These are phyloP conservation scores for Microbotryum intermedium DNA, from an alignment of 1,284 basidiomycete genomes.

Conservation along the genomic window DNA sequence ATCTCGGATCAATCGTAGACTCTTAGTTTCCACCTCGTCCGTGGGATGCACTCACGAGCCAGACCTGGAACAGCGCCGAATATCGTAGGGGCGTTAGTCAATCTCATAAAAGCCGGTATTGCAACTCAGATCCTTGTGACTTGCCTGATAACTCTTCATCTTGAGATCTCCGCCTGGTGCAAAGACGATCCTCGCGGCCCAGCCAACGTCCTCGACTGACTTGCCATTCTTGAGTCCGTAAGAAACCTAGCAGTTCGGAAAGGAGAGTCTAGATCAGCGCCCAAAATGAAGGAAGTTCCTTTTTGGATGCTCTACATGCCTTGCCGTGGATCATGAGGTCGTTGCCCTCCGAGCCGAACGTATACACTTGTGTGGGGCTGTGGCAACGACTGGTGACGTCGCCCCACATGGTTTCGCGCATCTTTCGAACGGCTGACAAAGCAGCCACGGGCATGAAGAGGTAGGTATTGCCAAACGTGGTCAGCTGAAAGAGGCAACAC, in stretches of 20 bases:
- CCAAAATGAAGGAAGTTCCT: background rate
- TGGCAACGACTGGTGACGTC: constrained; percentile 12
- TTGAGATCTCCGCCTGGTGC: constrained; percentile 3
- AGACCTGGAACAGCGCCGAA: constrained; percentile 2
- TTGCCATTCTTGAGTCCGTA: constrained; percentile 25
- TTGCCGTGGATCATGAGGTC: constrained; percentile 22
- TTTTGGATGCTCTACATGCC: too few relatives aligned
- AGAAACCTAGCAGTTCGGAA: constrained; percentile 7
- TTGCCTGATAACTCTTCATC: constrained; percentile 19
- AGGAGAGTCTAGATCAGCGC: background rate
- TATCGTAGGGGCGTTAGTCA: too few relatives aligned
- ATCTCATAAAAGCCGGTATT: too few relatives aligned
- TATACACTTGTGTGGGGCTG: constrained; percentile 1
- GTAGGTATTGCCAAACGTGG: too few relatives aligned
- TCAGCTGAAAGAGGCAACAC: background rate
- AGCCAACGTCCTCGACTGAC: constrained; percentile 12
- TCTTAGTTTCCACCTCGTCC: background rate
- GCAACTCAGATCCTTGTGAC: background rate
- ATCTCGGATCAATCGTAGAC: background rate
- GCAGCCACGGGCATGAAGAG: background rate
- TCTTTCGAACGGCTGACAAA: constrained; percentile 13
- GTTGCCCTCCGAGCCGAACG: background rate
- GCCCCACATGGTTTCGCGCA: constrained; percentile 18
- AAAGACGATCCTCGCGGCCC: constrained; percentile 19
- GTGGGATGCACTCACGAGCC: constrained; percentile 1